Evolutionary conservation across 495 filamentous ascomycete genomes (phyloP), one percentile per base, ranked within the genome.

Genomic region (Penicillium tannophilum): DNA sequence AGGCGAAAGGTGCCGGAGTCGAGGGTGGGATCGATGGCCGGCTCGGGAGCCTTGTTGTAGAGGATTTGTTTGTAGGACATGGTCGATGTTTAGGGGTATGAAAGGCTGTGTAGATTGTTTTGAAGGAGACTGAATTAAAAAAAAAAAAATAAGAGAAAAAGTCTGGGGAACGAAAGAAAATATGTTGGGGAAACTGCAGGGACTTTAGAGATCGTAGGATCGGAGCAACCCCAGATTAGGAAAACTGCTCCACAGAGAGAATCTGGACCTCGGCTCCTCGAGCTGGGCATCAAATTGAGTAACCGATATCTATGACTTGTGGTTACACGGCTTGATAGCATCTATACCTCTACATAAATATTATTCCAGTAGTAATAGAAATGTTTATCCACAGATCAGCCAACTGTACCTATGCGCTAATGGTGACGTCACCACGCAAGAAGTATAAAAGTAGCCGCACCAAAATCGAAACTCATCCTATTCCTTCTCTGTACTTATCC

Each of bases 1-100:
- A 86, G 68, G n/a, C 68, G 74, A 68, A 88, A 88, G 52, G 84
- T 86, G 50, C 75, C 76, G n/a, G 26, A 58, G 46, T 58, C 57
- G 12, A 77, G 67, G 26, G 73, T 73, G 26, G 76, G 76, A 59
- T 79, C 61, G 62, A 79, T 79, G 24, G 75, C 66, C 46, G 73
- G 67, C 17, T 58, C 60, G 19, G 76, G 76, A 7, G 71, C 48
- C n/a, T 69, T 76, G 60, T 66, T 64, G 60, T 79, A 79, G 61
- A 79, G 64, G 42, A 76, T 62, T 64, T 79, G 76, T 50, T 79
- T 79, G 58, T 74, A 69, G 43, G 72, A 66, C 72, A 77, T 76
- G 48, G 20, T 54, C 3, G 9, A 2, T 43, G 12, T 33, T 33
- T 14, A 33, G 2, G 12, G 4, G 28, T 36, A 2, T 53, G 41